Evolutionary conservation across 2,329 filamentous ascomycete species (phyloP), one percentile per base, ranked within the genome.

Genomic region (Davidsoniella australis): DNA sequence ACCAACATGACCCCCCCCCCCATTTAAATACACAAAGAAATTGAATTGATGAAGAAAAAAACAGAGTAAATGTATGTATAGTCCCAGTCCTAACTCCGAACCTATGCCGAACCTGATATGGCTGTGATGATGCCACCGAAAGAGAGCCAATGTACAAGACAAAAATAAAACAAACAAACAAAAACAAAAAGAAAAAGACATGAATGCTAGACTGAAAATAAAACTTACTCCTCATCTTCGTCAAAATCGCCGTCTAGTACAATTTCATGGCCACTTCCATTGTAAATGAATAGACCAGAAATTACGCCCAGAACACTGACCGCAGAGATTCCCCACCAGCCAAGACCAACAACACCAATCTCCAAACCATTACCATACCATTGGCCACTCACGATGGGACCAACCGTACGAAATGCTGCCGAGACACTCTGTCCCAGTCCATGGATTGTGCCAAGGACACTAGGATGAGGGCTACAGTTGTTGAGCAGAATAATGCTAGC

Each of bases 221-320:
- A 29, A 20, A 47, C 18, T 16, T 48, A 42, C 40, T 33, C 23
- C 18, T 41, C 39, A 45, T 45, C 48, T n/a, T 59, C 54, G 2
- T 62, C 61, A 45, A 67, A 63, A 47, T 73, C 70, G 1, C 64
- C 69, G 5, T 72, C 67, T 5, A 76, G 57, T 47, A 69, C 62
- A 23, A 76, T 71, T 60, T 80, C 76, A 59, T 79, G 76, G 2
- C 77, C 77, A 53, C 64, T 72, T 0, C 78, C 80, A 56, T 84
- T 80, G 37, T 75, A 67, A n/a, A 83, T 74, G 50, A 70, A 69
- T 61, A 76, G 71, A 2, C 75, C 71, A 9, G 76, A 68, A 2
- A 69, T 59, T 60, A 75, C 81, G 0, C 77, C 77, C 5, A 75
- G 47, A 5, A 70, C 63, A 1, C 75, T 71, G 20, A 80, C 66